phyloP scores from a whole-genome alignment of 2,329 filamentous ascomycete genomes.

The Epichloe typhina region DNA sequence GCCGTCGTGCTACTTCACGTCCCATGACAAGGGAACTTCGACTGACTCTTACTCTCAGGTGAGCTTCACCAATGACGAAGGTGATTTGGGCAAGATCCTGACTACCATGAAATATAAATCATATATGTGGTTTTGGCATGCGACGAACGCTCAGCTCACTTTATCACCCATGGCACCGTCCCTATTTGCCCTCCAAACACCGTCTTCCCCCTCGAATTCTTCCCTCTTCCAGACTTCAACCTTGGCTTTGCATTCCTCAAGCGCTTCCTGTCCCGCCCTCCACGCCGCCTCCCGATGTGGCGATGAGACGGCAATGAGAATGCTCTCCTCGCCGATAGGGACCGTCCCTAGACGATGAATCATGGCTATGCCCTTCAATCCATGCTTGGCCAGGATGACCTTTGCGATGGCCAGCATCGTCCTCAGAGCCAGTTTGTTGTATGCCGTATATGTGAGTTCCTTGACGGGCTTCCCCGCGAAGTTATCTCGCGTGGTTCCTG shows the following conservation, averaged over 20 bases:
- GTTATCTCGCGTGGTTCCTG: constrained; percentile 65
- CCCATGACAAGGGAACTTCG: too few species aligned
- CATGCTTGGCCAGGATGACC: constrained; percentile 44
- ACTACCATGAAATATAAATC: too few species aligned
- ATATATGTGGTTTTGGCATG: too few species aligned
- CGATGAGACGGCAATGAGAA: constrained; percentile 74
- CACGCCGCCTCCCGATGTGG: constrained; percentile 77
- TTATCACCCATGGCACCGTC: constrained; percentile 51
- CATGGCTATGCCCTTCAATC: constrained; percentile 61
- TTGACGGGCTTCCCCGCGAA: constrained; percentile 61
- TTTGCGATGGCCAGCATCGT: constrained; percentile 54
- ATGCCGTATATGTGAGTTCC: constrained; percentile 63
- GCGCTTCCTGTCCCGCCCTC: constrained; percentile 74
- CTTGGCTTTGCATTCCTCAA: constrained; percentile 72
- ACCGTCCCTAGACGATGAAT: constrained; percentile 76
- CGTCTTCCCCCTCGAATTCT: constrained; percentile 66
- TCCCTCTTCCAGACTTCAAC: constrained; percentile 97
- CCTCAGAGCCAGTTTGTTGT: constrained; percentile 54
- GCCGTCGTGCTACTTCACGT: too few species aligned
- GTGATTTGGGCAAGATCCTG: too few species aligned
- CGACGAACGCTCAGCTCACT: constrained; percentile 15
- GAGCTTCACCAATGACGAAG: too few species aligned
- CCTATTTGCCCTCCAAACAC: constrained; percentile 77
- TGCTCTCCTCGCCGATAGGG: constrained; percentile 84
- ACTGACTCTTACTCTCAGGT: too few species aligned